Evolutionary conservation across 2,329 filamentous ascomycete species (phyloP).

Genomic region (Paraconiothyrium sp.): DNA sequence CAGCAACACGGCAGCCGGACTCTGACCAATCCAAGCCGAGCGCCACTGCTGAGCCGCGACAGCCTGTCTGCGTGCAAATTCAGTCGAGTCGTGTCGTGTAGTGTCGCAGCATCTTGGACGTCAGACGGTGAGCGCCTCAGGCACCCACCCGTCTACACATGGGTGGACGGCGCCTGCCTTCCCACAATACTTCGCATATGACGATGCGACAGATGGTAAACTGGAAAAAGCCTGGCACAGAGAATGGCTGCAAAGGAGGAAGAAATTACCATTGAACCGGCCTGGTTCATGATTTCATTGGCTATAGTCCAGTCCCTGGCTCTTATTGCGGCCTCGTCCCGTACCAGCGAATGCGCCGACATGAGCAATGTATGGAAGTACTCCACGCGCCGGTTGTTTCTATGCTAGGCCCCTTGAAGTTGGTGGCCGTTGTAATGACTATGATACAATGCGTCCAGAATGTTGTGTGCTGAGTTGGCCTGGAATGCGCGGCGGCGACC

Average conservation of each 20-base stretch:
- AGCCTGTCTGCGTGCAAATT: conserved; percentile 30
- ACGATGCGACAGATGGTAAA: conserved; percentile 17
- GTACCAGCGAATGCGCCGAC: conserved; percentile 22
- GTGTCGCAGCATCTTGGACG: conserved; percentile 29
- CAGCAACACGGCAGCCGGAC: conserved; percentile 19
- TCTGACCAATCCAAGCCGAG: conserved; percentile 21
- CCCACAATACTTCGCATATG: not conserved
- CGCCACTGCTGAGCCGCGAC: conserved; percentile 15
- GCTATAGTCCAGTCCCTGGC: conserved; percentile 22
- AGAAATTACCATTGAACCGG: conserved; percentile 37
- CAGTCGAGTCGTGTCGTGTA: conserved; percentile 8
- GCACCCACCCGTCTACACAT: conserved; percentile 17
- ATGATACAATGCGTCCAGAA: conserved; percentile 17
- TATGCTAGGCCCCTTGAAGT: conserved; percentile 17
- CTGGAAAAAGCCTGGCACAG: conserved; percentile 9
- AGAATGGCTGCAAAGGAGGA: conserved; percentile 21
- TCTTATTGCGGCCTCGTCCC: conserved; percentile 22
- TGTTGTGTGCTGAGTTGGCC: conserved; percentile 4
- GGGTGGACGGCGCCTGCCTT: not conserved
- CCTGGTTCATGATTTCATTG: conserved; percentile 32
- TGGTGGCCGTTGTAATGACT: conserved; percentile 13
- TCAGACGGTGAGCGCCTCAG: conserved; percentile 26
- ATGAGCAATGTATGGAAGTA: conserved; percentile 10
- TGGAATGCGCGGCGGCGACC: not conserved
- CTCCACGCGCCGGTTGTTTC: conserved; percentile 18